These are phyloP conservation scores for Parsonsia alboflavescens DNA, from an alignment of 257 asterid species.

Conservation along the genomic window DNA sequence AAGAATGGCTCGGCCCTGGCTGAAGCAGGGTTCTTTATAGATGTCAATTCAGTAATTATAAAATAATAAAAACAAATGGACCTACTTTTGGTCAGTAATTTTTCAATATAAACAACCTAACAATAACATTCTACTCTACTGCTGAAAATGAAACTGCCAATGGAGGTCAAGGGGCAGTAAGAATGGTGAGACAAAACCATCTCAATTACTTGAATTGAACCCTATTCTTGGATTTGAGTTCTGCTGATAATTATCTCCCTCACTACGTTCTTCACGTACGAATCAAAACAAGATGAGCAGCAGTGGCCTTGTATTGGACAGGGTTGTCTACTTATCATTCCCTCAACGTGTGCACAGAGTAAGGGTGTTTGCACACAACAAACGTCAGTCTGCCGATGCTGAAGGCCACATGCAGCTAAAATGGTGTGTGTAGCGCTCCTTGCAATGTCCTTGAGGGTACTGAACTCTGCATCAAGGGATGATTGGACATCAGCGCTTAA, in stretches of 20 bases:
- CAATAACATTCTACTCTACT: background rate
- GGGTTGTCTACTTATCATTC: slow-evolving; percentile 14
- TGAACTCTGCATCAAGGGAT: slow-evolving; percentile 42
- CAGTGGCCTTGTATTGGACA: slow-evolving; percentile 27
- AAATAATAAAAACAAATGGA: slow-evolving; percentile 2
- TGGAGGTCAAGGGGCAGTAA: slow-evolving; percentile 20
- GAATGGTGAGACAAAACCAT: slow-evolving; percentile 20
- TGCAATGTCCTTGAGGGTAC: slow-evolving; percentile 50
- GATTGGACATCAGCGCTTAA: slow-evolving; percentile 6
- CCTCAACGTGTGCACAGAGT: slow-evolving; percentile 29
- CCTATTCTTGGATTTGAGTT: slow-evolving; percentile 15
- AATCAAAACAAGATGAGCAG: slow-evolving; percentile 39
- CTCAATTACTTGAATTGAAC: slow-evolving; percentile 11
- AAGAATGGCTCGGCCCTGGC: slow-evolving; percentile 2
- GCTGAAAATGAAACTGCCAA: slow-evolving; percentile 2
- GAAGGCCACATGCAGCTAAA: slow-evolving; percentile 48
- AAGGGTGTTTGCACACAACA: slow-evolving; percentile 25
- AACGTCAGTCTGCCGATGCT: slow-evolving; percentile 33
- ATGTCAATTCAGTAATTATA: background rate
- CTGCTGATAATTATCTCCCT: slow-evolving; percentile 23
- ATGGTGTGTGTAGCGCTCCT: slow-evolving; percentile 55
- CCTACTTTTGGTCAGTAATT: background rate
- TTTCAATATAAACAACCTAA: slow-evolving; percentile 6
- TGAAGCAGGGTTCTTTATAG: background rate
- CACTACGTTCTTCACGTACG: slow-evolving; percentile 33